Conservation (phyloP, 1,284 basidiomycete genomes). For the Apiotrichum mycotoxinovorans region DNA sequence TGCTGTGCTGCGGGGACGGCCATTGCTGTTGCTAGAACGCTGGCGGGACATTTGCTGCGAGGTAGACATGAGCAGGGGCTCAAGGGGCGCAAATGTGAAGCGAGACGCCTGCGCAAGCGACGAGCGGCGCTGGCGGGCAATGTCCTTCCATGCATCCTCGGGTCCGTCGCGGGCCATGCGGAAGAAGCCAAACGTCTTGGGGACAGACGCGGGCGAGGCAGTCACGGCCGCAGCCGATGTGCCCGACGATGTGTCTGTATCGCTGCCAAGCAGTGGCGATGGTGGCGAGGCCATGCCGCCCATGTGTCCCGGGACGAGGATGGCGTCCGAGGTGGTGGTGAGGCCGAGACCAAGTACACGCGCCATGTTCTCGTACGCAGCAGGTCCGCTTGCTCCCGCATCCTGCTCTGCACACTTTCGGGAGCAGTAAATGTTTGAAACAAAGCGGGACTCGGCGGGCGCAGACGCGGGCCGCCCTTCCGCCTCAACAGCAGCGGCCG, state of each 20-base stretch:
- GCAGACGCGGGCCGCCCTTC: not conserved
- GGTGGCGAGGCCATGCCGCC: slow-evolving; percentile 26
- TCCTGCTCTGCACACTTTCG: slow-evolving; percentile 26
- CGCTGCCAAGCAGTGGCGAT: slow-evolving; percentile 40
- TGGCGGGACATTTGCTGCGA: slow-evolving; percentile 19
- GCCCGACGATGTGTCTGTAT: slow-evolving; percentile 38
- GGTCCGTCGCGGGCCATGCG: slow-evolving; percentile 34
- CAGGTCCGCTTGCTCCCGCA: slow-evolving; percentile 24
- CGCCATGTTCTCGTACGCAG: slow-evolving; percentile 31
- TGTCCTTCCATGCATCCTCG: slow-evolving; percentile 40
- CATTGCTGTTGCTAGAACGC: slow-evolving; percentile 4
- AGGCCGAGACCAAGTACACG: slow-evolving; percentile 27
- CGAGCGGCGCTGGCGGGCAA: slow-evolving; percentile 32
- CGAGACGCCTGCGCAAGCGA: slow-evolving; percentile 22
- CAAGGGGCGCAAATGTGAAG: slow-evolving; percentile 1
- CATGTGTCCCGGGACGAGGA: slow-evolving; percentile 14
- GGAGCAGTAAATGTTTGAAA: slow-evolving; percentile 44
- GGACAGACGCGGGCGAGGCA: slow-evolving; percentile 26
- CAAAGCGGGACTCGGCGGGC: slow-evolving; percentile 12
- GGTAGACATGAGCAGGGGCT: not conserved
- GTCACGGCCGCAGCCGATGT: slow-evolving; percentile 12
- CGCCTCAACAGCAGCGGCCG: not conserved
- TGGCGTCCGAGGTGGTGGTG: slow-evolving; percentile 5
- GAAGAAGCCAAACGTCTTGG: slow-evolving; percentile 41
- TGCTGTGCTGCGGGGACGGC: not conserved